Percentiles rank a stretch among this genome's conserved stretches.
Evolutionary conservation across 495 filamentous ascomycete species (phyloP).

Genomic region (Letharia lupina): DNA sequence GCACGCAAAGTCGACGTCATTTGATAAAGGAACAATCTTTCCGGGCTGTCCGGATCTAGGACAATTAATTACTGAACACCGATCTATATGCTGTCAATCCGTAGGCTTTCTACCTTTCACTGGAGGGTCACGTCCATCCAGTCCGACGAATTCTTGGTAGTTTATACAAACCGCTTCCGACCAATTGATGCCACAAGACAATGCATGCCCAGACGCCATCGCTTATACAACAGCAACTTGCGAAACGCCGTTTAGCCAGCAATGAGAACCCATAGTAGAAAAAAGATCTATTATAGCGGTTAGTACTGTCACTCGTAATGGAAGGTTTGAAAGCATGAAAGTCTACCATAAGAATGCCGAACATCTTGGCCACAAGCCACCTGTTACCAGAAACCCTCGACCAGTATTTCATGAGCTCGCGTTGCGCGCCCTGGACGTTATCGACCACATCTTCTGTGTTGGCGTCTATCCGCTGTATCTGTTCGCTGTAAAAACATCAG

Average conservation of each 20-base stretch:
- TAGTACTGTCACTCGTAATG: background rate
- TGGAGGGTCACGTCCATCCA: background rate
- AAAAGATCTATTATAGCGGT: conserved; percentile 20
- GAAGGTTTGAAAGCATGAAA: background rate
- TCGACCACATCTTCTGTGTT: conserved; percentile 96
- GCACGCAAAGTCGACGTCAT: background rate
- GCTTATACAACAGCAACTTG: background rate
- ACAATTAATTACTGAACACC: background rate
- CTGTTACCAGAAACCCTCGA: conserved; percentile 83
- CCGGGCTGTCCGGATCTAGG: background rate
- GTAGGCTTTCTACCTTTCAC: background rate
- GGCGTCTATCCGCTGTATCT: conserved; percentile 67
- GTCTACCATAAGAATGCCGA: conserved; percentile 71
- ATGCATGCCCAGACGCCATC: conserved; percentile 13
- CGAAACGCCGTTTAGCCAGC: conserved; percentile 24
- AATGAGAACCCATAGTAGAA: conserved; percentile 35
- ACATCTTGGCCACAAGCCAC: conserved; percentile 98
- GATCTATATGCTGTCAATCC: background rate
- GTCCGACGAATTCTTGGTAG: background rate
- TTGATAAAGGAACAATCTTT: background rate
- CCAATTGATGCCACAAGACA: background rate
- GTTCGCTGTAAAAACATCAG: conserved; percentile 20
- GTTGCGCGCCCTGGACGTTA: conserved; percentile 91
- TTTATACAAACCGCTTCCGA: conserved; percentile 10
- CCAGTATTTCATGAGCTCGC: conserved; percentile 95